phyloP scores from a whole-genome alignment of 1,284 basidiomycete species.

The Rhodotorula mucilaginosa region DNA sequence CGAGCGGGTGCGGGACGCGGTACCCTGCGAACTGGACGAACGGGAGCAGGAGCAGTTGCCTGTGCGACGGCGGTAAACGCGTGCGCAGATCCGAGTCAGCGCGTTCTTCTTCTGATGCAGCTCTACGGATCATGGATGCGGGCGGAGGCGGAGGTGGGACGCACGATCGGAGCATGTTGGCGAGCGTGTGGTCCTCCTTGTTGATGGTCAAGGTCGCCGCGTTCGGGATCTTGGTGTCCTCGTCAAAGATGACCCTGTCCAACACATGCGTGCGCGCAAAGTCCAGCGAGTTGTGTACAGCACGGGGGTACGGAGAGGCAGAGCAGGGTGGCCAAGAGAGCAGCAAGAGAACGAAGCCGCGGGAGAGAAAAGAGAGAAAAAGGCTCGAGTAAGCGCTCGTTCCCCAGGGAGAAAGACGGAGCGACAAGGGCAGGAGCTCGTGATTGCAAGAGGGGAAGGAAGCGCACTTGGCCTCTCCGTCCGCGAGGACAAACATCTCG shows the following conservation, averaged over 20 bases:
- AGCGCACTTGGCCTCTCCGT: conserved; percentile 89
- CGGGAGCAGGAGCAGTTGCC: conserved; percentile 80
- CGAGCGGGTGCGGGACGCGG: conserved; percentile 94
- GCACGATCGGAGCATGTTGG: conserved; percentile 90
- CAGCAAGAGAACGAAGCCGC: background rate
- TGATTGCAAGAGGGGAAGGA: background rate
- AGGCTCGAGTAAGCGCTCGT: background rate
- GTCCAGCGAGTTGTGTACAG: background rate
- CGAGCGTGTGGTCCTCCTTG: conserved; percentile 96
- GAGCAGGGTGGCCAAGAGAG: background rate
- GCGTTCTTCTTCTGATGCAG: background rate
- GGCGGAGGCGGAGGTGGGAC: conserved; percentile 47
- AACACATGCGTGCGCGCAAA: conserved; percentile 1
- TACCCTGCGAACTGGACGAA: conserved; percentile 93
- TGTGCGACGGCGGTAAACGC: conserved; percentile 46
- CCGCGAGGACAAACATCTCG: conserved; percentile 85
- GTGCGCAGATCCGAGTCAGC: background rate
- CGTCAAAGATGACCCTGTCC: conserved; percentile 76
- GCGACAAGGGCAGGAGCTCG: background rate
- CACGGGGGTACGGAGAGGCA: background rate
- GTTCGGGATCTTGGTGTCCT: conserved; percentile 96
- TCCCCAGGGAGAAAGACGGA: background rate
- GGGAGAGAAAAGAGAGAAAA: background rate
- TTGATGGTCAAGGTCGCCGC: conserved; percentile 89
- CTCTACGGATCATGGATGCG: background rate